Percentiles rank a stretch among this genome's conserved stretches.
These are phyloP conservation scores for Rhodotorula mucilaginosa DNA, from an alignment of 1,284 basidiomycete species.

Conservation along the genomic window DNA sequence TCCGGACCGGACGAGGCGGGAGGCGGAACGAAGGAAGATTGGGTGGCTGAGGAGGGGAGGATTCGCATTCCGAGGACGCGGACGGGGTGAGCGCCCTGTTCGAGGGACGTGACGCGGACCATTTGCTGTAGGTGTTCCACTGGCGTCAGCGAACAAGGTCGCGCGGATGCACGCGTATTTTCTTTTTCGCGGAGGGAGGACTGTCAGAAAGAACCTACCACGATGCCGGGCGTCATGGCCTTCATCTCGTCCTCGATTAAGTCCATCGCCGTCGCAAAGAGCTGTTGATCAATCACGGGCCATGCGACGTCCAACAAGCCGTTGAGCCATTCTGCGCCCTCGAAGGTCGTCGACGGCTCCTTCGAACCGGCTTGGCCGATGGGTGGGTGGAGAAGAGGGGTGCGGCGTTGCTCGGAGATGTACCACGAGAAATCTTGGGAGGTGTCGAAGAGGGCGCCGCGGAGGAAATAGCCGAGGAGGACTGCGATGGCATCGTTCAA, in stretches of 20 bases:
- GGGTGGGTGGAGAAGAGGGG: neutral
- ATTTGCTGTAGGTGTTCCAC: neutral
- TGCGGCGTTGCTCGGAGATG: neutral
- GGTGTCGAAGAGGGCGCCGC: neutral
- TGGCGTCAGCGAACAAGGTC: too few relatives aligned
- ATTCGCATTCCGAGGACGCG: slow-evolving; percentile 13
- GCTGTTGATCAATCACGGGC: slow-evolving; percentile 19
- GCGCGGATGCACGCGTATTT: neutral
- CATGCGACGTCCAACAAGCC: slow-evolving; percentile 4
- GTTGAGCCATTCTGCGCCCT: slow-evolving; percentile 23
- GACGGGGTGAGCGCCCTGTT: slow-evolving; percentile 15
- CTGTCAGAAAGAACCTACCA: neutral
- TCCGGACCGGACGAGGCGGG: too few relatives aligned
- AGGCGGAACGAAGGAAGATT: neutral
- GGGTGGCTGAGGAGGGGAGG: slow-evolving; percentile 9
- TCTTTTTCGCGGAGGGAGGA: neutral
- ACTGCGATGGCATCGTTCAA: neutral
- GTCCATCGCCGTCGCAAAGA: slow-evolving; percentile 16
- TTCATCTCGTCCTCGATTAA: slow-evolving; percentile 26
- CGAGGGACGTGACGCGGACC: slow-evolving; percentile 11
- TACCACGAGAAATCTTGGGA: slow-evolving; percentile 3
- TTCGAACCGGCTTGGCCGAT: neutral
- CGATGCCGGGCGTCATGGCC: slow-evolving; percentile 1
- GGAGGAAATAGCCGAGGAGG: neutral
- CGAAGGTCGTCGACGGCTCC: neutral